Evolutionary conservation across 495 filamentous ascomycete species (phyloP).

Genomic region (Friedmanniomyces simplex): DNA sequence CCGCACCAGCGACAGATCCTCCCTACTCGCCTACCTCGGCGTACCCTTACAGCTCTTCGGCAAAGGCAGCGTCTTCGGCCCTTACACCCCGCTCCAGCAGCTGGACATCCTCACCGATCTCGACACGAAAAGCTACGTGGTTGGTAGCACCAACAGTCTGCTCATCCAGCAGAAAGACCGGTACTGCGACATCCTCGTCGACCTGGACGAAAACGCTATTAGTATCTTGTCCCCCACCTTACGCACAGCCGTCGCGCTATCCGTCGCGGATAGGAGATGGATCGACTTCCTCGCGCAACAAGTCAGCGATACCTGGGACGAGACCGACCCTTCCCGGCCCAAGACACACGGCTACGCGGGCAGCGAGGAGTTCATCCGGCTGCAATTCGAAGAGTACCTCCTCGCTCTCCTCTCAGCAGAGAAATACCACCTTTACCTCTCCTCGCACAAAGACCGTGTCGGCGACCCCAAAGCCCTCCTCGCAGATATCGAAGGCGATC

Average conservation of each 20-base stretch:
- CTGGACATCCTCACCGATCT: slow-evolving; percentile 88
- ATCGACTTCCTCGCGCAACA: slow-evolving; percentile 91
- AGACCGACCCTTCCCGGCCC: slow-evolving; percentile 72
- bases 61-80: slow-evolving; percentile 90
- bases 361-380: slow-evolving; percentile 93
- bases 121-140: slow-evolving; percentile 93
- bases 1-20: slow-evolving; percentile 82
- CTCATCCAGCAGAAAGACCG: slow-evolving; percentile 88
- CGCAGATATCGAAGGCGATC: slow-evolving; percentile 70
- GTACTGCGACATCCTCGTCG: slow-evolving; percentile 96
- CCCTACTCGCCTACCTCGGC: slow-evolving; percentile 90
- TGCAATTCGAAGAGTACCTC: slow-evolving; percentile 97
- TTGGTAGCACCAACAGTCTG: slow-evolving; percentile 92
- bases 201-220: slow-evolving; percentile 83
- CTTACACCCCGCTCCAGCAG: slow-evolving; percentile 93
- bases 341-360: slow-evolving; percentile 93
- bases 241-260: slow-evolving; percentile 64
- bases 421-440: slow-evolving; percentile 78
- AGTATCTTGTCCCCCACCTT: slow-evolving; percentile 73
- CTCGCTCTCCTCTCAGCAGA: slow-evolving; percentile 77
- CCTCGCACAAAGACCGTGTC: slow-evolving; percentile 35
- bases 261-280: slow-evolving; percentile 84
- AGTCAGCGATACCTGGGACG: slow-evolving; percentile 94
- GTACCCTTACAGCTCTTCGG: slow-evolving; percentile 91
- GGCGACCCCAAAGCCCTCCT: slow-evolving; percentile 49